phyloP scores from a whole-genome alignment of 108 stramenopile species.

The Cyclostephanos invisitatus region DNA sequence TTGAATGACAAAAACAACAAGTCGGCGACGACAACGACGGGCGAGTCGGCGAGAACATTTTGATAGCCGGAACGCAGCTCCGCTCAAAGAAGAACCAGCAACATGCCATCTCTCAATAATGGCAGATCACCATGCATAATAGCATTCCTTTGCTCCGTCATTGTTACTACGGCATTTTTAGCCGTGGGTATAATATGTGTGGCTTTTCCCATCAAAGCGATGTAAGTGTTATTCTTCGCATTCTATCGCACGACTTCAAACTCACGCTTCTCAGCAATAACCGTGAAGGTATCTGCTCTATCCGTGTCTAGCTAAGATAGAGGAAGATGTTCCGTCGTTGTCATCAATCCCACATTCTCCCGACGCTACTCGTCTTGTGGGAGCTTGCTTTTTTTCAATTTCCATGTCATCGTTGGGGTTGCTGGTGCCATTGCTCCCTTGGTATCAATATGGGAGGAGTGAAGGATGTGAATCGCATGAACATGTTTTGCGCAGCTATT shows the following conservation, averaged over 20 bases:
- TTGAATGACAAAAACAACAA: no score
- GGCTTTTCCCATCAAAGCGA: slow-evolving; percentile 25
- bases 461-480: not conserved
- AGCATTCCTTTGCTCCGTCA: slow-evolving; percentile 18
- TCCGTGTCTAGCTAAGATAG: slow-evolving; percentile 41
- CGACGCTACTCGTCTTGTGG: slow-evolving; percentile 41
- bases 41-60: no score
- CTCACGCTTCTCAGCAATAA: not conserved
- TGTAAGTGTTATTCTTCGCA: slow-evolving; percentile 10
- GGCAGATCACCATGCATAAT: slow-evolving; percentile 13
- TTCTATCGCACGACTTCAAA: not conserved
- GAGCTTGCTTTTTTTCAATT: slow-evolving; percentile 42
- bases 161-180: slow-evolving; percentile 20
- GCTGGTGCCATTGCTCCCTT: slow-evolving; percentile 33
- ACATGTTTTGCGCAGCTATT: slow-evolving; percentile 17
- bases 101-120: not conserved
- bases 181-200: slow-evolving; percentile 32
- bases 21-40: no score
- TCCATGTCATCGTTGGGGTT: slow-evolving; percentile 36
- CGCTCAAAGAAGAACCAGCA: no score
- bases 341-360: slow-evolving; percentile 11
- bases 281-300: slow-evolving; percentile 32
- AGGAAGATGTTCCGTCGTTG: slow-evolving; percentile 8
- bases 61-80: no score
- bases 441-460: slow-evolving; percentile 24